phyloP scores from a whole-genome alignment of 805 yeast genomes.

The Barnettozyma sucrosica region DNA sequence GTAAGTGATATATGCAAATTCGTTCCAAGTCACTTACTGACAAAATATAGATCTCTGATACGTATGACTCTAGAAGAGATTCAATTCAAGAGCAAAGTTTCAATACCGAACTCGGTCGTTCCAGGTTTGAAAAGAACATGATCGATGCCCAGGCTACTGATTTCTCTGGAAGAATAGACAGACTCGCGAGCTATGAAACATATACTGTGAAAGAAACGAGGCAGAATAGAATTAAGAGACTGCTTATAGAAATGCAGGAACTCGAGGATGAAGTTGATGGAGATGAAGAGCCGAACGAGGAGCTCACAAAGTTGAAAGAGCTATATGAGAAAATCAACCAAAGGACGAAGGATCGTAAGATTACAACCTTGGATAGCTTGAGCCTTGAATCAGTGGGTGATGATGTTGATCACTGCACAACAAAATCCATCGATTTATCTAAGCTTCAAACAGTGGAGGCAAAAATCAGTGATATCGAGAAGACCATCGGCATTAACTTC shows the following conservation, averaged over 20 bases:
- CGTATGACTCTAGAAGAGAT: slow-evolving; percentile 14
- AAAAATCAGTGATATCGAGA: slow-evolving; percentile 15
- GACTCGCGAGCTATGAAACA: slow-evolving; percentile 29
- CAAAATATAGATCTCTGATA: neutral
- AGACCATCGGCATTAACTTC: slow-evolving; percentile 14
- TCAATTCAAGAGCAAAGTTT: slow-evolving; percentile 19
- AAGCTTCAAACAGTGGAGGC: slow-evolving; percentile 10
- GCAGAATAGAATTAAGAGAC: slow-evolving; percentile 34
- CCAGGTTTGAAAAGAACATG: slow-evolving; percentile 25
- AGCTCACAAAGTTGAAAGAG: slow-evolving; percentile 20
- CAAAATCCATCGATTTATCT: neutral
- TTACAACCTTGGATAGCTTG: slow-evolving; percentile 1
- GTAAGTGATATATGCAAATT: slow-evolving; percentile 12
- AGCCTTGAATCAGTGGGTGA: neutral
- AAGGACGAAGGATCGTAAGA: slow-evolving; percentile 10
- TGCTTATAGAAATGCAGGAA: slow-evolving; percentile 36
- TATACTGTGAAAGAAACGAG: slow-evolving; percentile 32
- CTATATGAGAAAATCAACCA: slow-evolving; percentile 14
- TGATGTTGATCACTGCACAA: neutral
- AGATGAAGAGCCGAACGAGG: slow-evolving; percentile 15
- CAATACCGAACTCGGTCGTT: slow-evolving; percentile 19
- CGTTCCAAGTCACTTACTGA: neutral
- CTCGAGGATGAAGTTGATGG: slow-evolving; percentile 20
- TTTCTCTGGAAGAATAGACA: slow-evolving; percentile 29
- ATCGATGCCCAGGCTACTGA: slow-evolving; percentile 23